A percentile compares a stretch with the other conserved stretches of the same genome.
phyloP scores from a whole-genome alignment of 2,329 filamentous ascomycete species.

The Furcasterigmium sp. region DNA sequence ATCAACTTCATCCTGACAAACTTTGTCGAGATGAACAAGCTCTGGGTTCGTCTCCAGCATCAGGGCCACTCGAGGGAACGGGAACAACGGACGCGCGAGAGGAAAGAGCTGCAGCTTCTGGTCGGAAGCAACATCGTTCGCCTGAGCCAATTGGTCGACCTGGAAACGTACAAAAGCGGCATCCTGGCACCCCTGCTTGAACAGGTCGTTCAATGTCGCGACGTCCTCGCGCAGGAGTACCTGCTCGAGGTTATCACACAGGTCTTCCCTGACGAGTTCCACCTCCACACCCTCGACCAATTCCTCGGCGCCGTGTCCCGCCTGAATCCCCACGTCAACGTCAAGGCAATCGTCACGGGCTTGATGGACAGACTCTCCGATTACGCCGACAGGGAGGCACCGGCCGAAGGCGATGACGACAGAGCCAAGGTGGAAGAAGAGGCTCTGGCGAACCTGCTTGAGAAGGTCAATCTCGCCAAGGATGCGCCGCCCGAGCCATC shows the following conservation, averaged over 20 bases:
- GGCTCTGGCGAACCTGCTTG: conserved; percentile 70
- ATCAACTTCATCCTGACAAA: conserved; percentile 98
- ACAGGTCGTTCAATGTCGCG: conserved; percentile 95
- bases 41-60: conserved; percentile 96
- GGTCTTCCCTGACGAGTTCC: conserved; percentile 97
- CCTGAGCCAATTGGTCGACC: conserved; percentile 89
- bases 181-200: conserved; percentile 88
- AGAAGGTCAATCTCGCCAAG: conserved; percentile 62
- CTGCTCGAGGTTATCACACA: conserved; percentile 97
- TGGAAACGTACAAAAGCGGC: conserved; percentile 87
- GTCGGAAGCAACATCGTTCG: conserved; percentile 96
- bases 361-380: conserved; percentile 94
- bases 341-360: conserved; percentile 96
- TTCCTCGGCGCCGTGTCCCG: conserved; percentile 89
- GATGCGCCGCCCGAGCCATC: conserved; percentile 8
- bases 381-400: conserved; percentile 86
- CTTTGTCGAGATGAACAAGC: conserved; percentile 99
- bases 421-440: conserved; percentile 78
- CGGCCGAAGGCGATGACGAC: conserved; percentile 64
- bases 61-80: conserved; percentile 94
- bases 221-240: conserved; percentile 96
- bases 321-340: conserved; percentile 92
- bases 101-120: conserved; percentile 89
- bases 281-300: conserved; percentile 92
- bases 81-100: conserved; percentile 87